Evolutionary conservation across 2,329 filamentous ascomycete genomes (phyloP).

Genomic region (Hypoxylon sp.): DNA sequence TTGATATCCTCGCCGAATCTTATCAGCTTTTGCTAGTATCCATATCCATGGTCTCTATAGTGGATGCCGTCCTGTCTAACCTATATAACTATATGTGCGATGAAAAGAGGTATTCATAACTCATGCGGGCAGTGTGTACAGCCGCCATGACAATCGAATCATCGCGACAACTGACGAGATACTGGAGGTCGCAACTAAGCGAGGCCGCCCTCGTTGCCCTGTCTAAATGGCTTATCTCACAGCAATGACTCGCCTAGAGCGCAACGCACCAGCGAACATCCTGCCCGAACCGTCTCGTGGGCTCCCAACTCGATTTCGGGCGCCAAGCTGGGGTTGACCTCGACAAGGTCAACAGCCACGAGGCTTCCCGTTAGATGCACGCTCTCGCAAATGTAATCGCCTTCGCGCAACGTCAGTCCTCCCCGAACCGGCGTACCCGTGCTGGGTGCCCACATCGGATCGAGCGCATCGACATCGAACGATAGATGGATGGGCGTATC

Average conservation of each 20-base stretch:
- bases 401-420: constrained; percentile 92
- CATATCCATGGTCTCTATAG: constrained; percentile 18
- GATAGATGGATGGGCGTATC: constrained; percentile 98
- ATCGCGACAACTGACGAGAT: background rate
- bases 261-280: constrained; percentile 91
- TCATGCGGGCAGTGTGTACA: background rate
- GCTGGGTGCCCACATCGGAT: constrained; percentile 95
- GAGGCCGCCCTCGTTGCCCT: background rate
- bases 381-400: constrained; percentile 94
- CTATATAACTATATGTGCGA: background rate
- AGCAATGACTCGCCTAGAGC: constrained; percentile 92
- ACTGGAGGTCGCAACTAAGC: background rate
- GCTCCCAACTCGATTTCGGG: constrained; percentile 74
- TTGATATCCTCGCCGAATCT: constrained; percentile 1
- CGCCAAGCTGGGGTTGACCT: constrained; percentile 83
- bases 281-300: constrained; percentile 88
- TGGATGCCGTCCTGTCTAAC: constrained; percentile 22
- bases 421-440: constrained; percentile 96
- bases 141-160: background rate
- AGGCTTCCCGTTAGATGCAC: constrained; percentile 85
- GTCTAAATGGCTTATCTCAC: constrained; percentile 57
- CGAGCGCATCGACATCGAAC: constrained; percentile 96
- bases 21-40: constrained; percentile 2
- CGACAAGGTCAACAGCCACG: constrained; percentile 84
- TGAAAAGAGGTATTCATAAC: background rate